Percentiles rank a stretch among this genome's conserved stretches.
phyloP scores from a whole-genome alignment of 169 alveolate species.

The Cryptosporidium ubiquitum region DNA sequence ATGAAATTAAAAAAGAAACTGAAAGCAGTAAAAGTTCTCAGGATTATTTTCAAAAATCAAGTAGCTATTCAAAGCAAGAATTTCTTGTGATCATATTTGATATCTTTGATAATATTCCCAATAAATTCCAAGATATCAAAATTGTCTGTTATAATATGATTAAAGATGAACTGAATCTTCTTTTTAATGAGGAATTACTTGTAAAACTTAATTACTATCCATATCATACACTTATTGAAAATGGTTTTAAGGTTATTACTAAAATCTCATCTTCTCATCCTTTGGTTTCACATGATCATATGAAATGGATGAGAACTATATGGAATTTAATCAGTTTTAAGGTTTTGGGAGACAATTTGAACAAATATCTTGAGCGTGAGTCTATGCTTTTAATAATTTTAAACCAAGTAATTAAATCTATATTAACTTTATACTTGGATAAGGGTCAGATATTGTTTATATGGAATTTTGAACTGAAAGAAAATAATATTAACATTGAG shows the following conservation, averaged over 20 bases:
- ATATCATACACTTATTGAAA: background rate
- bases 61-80: background rate
- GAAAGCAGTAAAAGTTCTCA: background rate
- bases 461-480: slow-evolving; percentile 30
- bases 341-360: background rate
- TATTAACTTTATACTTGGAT: background rate
- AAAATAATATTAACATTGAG: background rate
- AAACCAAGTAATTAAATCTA: background rate
- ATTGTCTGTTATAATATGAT: slow-evolving; percentile 25
- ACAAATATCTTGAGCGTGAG: background rate
- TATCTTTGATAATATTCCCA: slow-evolving; percentile 20
- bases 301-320: slow-evolving; percentile 10
- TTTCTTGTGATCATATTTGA: slow-evolving; percentile 18
- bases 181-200: background rate
- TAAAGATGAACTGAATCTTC: slow-evolving; percentile 23
- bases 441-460: background rate
- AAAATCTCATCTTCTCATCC: background rate
- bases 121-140: slow-evolving; percentile 4
- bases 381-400: background rate
- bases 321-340: background rate
- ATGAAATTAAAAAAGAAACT: background rate
- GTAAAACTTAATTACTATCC: background rate
- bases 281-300: slow-evolving; percentile 17
- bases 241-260: background rate
- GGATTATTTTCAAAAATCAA: background rate